phyloP scores from a whole-genome alignment of 352 stramenopile species.

The Salisapilia sapeloensis region DNA sequence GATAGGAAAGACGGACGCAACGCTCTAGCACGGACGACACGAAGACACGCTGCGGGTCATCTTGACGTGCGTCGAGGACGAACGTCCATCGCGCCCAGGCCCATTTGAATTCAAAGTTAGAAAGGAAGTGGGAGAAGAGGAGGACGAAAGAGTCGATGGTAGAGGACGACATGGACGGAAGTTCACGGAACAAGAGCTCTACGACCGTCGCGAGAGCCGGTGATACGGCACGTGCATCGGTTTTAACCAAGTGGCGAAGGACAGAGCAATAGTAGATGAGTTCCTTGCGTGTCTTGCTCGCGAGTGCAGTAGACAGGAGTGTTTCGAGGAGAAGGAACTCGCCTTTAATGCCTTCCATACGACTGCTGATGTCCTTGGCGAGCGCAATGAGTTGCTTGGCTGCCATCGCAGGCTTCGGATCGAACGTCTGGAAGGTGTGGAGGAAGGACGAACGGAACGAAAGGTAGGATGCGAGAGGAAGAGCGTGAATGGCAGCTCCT shows the following conservation, averaged over 20 bases:
- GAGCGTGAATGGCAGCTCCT: constrained; percentile 35
- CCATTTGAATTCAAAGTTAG: constrained; percentile 83
- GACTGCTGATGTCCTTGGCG: constrained; percentile 33
- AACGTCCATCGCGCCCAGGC: constrained; percentile 60
- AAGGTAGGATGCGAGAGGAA: constrained; percentile 59
- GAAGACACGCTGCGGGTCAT: constrained; percentile 71
- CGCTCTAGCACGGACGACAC: constrained; percentile 72
- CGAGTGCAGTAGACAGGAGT: constrained; percentile 40
- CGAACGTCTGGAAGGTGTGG: constrained; percentile 25
- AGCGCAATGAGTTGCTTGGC: constrained; percentile 53
- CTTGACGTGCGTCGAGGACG: constrained; percentile 56
- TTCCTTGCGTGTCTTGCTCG: constrained; percentile 18
- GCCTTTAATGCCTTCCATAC: constrained; percentile 40
- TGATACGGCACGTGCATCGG: constrained; percentile 37
- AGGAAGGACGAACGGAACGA: constrained; percentile 30
- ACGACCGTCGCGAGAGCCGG: constrained; percentile 65
- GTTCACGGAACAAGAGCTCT: constrained; percentile 69
- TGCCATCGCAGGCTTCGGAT: constrained; percentile 47
- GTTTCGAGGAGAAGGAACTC: constrained; percentile 70
- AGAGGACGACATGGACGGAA: constrained; percentile 49
- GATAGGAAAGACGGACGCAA: constrained; percentile 69
- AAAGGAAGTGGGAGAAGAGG: constrained; percentile 73
- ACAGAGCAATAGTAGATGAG: constrained; percentile 53
- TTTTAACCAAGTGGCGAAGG: constrained; percentile 66
- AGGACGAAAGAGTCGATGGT: constrained; percentile 48